Evolutionary conservation across 768 basidiomycete species (phyloP), one percentile per base, ranked within the genome.

Genomic region (Xerocomellus amylosporus): DNA sequence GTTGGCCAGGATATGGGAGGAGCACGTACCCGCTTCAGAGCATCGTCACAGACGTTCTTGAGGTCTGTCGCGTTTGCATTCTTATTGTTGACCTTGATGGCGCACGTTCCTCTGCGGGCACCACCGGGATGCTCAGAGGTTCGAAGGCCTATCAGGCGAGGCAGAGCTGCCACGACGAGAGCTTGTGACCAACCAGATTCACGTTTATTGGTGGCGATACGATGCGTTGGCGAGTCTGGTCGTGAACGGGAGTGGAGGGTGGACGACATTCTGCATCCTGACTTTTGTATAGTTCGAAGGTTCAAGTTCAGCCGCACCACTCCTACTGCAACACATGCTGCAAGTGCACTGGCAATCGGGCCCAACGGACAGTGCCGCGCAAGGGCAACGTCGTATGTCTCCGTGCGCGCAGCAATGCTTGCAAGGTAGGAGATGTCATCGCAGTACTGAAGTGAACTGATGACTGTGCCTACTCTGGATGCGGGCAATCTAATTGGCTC

Each of bases 31-130:
- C 90, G 87, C 72, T 91, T 93, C 54, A 98, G 75, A 42, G 87
- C 87, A 74, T 98, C 95, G 71, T 98, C 95, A 57, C 84, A 85
- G 17, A 84, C 80, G 61, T 85, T 84, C 71, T 86, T 86, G 59
- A 86, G 76, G 58, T 86, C 85, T 17, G 77, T 79, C 36, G 73
- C 52, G 62, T 73, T 85, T 5, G 76, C 75, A n/a, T n/a, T n/a
- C n/a, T n/a, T n/a, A 58, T 79, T 81, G 73, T 86, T 86, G 55
- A 86, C 79, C 65, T 82, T 86, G 63, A 86, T 73, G 7, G 72
- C 68, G 49, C 84, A 44, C 83, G 75, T 33, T 79, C 75, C 49
- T 71, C 75, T 3, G 75, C 58, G 12, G 76, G 55, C n/a, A n/a
- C n/a, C 13, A 79, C 68, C 14, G 72, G 61, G 49, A 82, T 71